Conservation (phyloP, 1,284 basidiomycete species). For the Phellinidium pouzarii region DNA sequence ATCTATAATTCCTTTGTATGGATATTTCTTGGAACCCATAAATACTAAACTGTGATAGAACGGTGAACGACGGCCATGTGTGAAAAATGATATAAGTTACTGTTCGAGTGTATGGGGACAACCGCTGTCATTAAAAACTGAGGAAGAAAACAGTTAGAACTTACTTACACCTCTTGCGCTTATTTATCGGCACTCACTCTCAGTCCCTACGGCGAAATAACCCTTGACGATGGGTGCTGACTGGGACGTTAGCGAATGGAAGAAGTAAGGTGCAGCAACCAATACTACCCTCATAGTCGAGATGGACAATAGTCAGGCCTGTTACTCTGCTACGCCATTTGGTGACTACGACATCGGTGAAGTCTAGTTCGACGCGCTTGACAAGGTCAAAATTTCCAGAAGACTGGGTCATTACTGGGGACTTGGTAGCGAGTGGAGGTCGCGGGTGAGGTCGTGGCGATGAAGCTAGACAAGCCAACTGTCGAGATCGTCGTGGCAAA, state of each 20-base stretch:
- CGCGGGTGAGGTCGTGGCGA: neutral
- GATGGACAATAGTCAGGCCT: slow-evolving; percentile 73
- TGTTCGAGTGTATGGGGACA: slow-evolving; percentile 94
- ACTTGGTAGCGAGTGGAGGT: neutral
- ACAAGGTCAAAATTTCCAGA: slow-evolving; percentile 79
- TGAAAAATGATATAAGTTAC: slow-evolving; percentile 31
- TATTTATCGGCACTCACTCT: slow-evolving; percentile 54
- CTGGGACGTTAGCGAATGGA: slow-evolving; percentile 14
- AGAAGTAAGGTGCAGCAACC: slow-evolving; percentile 9
- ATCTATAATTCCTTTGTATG: slow-evolving; percentile 96
- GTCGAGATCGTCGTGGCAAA: slow-evolving; percentile 4
- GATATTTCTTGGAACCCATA: slow-evolving; percentile 91
- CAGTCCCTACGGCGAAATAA: slow-evolving; percentile 88
- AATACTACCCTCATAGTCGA: slow-evolving; percentile 73
- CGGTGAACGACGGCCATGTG: slow-evolving; percentile 13
- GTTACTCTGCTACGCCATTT: slow-evolving; percentile 81
- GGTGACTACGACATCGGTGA: slow-evolving; percentile 70
- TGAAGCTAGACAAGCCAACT: slow-evolving; percentile 7
- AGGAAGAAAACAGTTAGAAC: slow-evolving; percentile 11
- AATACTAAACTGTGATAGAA: slow-evolving; percentile 66
- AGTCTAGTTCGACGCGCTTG: slow-evolving; percentile 63
- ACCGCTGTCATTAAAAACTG: slow-evolving; percentile 89
- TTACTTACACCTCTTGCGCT: slow-evolving; percentile 4
- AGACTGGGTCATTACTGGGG: slow-evolving; percentile 24
- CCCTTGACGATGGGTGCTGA: slow-evolving; percentile 86